phyloP scores from a whole-genome alignment of 768 basidiomycete genomes.

The Russula sp. region DNA sequence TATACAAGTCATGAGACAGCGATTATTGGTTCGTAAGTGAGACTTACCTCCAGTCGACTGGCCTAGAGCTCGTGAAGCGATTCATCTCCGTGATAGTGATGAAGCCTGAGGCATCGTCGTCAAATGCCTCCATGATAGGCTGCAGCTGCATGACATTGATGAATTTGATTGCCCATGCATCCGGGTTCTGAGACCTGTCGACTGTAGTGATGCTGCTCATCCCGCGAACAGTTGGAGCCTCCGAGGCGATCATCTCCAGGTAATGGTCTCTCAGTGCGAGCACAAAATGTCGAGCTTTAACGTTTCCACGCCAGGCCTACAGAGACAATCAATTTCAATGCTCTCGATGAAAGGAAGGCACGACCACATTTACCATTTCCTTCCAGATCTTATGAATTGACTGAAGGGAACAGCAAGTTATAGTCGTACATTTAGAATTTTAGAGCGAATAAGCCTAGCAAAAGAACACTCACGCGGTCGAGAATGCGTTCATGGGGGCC shows the following conservation, averaged over 20 bases:
- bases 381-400: conserved; percentile 21
- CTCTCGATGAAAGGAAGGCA: background rate
- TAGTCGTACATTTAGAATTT: background rate
- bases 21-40: background rate
- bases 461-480: background rate
- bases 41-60: conserved; percentile 28
- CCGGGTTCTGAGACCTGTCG: conserved; percentile 1
- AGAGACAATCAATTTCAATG: background rate
- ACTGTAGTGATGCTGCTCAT: background rate
- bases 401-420: background rate
- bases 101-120: conserved; percentile 33
- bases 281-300: conserved; percentile 21
- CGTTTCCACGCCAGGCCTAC: conserved; percentile 24
- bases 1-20: background rate
- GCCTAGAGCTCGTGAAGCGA: conserved; percentile 27
- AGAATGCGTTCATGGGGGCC: conserved; percentile 29
- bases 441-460: too few relatives aligned
- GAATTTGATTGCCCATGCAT: conserved; percentile 29
- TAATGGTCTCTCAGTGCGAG: conserved; percentile 32
- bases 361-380: conserved; percentile 26
- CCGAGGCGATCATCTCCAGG: conserved; percentile 22
- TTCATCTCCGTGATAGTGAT: conserved; percentile 33
- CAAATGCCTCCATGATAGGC: conserved; percentile 31
- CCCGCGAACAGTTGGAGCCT: too few relatives aligned
- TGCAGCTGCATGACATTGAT: conserved; percentile 25